Evolutionary conservation across 2,329 filamentous ascomycete genomes (phyloP), one percentile per base, ranked within the genome.

Genomic region (Aspergillus novoparasiticus): DNA sequence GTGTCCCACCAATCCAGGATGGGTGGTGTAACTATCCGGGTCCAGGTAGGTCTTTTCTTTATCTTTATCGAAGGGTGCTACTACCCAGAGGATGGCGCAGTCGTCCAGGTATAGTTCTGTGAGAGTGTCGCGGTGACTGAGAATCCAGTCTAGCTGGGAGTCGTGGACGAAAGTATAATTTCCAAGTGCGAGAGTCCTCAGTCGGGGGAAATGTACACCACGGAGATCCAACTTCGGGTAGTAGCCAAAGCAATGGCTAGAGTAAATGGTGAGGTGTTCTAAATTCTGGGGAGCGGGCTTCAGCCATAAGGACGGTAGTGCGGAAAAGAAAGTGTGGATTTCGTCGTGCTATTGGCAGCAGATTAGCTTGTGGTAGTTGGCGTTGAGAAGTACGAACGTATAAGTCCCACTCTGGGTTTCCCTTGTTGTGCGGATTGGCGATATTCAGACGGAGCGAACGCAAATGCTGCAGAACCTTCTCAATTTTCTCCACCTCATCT

Each of bases 141-240:
- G 62, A 4, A 85, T 77, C 82, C 82, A 85, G 11, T 36, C 78
- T 0, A 83, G 67, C 59, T 85, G 82, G 73, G 77, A 79, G 23
- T 83, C 76, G 39, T 83, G 75, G 5, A 75, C 74, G 55, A 85
- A 82, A 3, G 76, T 73, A 23, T 77, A 81, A 1, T 77, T 78
- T 0, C 80, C 79, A 0, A 85, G 65, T 0, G 75, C 71, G 0
- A 85, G 73, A 0, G 76, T 72, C 36, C 75, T 74, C 5, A 84
- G 76, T 0, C 73, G 69, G 0, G 80, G 79, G 34, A 84, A 80
- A n/a, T 66, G 61, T 66, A 70, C 61, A 23, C 26, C 36, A 0
- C 69, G 67, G 14, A 82, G 73, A 34, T 82, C 75, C 46, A 79
- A 71, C 23, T 73, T 73, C 0, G 80, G 80, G 3, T 75, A 74